Percentiles rank a stretch among this genome's conserved stretches.
Conservation (phyloP, 1,139 yeast species). For the Sugiyamaella castrensis region DNA sequence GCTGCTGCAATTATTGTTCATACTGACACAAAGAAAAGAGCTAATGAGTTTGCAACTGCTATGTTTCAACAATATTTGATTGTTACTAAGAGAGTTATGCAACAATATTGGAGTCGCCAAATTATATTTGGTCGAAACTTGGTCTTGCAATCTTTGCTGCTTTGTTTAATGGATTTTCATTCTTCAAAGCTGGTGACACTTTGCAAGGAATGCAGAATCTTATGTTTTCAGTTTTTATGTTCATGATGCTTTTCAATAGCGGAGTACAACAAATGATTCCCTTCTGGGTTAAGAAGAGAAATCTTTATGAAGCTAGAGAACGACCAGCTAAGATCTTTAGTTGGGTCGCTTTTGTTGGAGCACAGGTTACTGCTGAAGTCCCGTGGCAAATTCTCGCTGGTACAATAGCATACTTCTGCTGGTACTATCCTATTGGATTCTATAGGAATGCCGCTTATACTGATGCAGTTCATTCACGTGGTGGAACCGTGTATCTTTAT, state of each 20-base stretch:
- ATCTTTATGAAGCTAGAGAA: constrained; percentile 85
- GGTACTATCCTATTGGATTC: constrained; percentile 78
- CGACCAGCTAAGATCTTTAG: constrained; percentile 68
- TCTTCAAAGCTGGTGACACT: constrained; percentile 62
- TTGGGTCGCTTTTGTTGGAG: constrained; percentile 58
- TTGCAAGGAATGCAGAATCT: constrained; percentile 46
- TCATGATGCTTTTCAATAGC: constrained; percentile 58
- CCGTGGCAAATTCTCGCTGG: constrained; percentile 72
- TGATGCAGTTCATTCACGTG: constrained; percentile 53
- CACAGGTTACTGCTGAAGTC: constrained; percentile 68
- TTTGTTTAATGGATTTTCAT: constrained; percentile 71
- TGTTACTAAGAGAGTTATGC: constrained; percentile 53
- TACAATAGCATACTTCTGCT: constrained; percentile 63
- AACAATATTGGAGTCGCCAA: constrained; percentile 77
- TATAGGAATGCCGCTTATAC: constrained; percentile 42
- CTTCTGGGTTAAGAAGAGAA: constrained; percentile 65
- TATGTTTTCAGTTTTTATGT: constrained; percentile 65
- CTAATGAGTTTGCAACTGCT: constrained; percentile 43
- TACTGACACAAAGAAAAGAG: too few relatives aligned
- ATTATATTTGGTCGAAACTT: constrained; percentile 64
- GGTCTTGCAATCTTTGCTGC: constrained; percentile 51
- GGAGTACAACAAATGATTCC: constrained; percentile 74
- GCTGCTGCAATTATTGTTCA: constrained; percentile 13
- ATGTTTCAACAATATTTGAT: constrained; percentile 47
- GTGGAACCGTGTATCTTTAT: constrained; percentile 65